Percentiles rank a stretch among this genome's conserved stretches.
These are phyloP conservation scores for Lolium perenne DNA, from an alignment of 176 grass and related monocot genomes.

Conservation along the genomic window DNA sequence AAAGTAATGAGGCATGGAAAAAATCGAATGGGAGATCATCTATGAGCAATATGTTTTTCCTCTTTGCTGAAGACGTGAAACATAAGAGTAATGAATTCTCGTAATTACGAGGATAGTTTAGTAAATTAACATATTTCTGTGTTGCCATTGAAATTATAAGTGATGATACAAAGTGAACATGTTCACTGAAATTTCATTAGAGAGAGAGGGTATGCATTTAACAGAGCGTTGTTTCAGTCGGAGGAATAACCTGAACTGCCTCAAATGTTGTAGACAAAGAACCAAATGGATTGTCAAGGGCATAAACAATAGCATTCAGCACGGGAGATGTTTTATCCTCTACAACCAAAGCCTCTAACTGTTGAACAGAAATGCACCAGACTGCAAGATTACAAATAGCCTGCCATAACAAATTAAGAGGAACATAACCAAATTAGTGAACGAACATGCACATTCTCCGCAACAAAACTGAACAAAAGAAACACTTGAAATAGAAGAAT, in stretches of 20 bases:
- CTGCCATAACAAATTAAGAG: slow-evolving; percentile 49
- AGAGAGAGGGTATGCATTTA: not conserved
- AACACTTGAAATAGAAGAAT: slow-evolving; percentile 7
- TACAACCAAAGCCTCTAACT: slow-evolving; percentile 55
- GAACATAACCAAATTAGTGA: slow-evolving; percentile 29
- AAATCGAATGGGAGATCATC: slow-evolving; percentile 5
- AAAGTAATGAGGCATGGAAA: not conserved
- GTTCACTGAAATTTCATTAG: not conserved
- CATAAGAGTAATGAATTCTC: not conserved
- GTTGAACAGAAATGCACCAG: slow-evolving; percentile 85
- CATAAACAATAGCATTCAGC: slow-evolving; percentile 64
- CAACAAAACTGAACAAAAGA: slow-evolving; percentile 4
- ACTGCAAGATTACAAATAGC: slow-evolving; percentile 80
- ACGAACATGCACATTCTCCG: not conserved
- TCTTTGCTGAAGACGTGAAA: not conserved
- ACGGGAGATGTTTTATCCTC: slow-evolving; percentile 45
- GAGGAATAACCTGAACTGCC: slow-evolving; percentile 69
- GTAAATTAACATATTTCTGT: not conserved
- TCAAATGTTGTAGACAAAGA: slow-evolving; percentile 84
- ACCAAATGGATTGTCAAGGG: slow-evolving; percentile 85
- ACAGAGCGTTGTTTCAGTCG: not conserved
- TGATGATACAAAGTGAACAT: not conserved
- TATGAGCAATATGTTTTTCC: not conserved
- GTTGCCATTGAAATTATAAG: not conserved
- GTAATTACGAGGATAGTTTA: not conserved